phyloP scores from a whole-genome alignment of 164 flowering plant genomes.

The Vitis rupestris region DNA sequence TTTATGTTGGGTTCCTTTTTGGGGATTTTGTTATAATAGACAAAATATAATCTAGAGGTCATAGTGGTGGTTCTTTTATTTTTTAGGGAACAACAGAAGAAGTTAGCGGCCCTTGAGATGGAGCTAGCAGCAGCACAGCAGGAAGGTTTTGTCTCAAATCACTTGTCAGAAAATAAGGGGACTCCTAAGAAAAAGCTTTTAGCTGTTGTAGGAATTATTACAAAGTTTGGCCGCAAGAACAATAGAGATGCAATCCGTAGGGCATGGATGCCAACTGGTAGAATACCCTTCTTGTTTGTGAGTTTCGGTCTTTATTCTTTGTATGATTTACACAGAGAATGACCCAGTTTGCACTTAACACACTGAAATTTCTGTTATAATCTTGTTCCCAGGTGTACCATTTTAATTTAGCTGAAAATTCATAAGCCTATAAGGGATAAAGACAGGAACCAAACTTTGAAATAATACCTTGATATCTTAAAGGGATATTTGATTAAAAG shows the following conservation, averaged over 20 bases:
- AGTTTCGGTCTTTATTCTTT: not conserved
- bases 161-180: conserved; percentile 32
- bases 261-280: conserved; percentile 97
- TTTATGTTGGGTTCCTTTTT: not conserved
- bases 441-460: no score
- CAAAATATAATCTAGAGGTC: not conserved
- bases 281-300: conserved; percentile 8
- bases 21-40: no score
- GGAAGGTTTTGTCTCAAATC: conserved; percentile 73
- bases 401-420: no score
- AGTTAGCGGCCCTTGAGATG: conserved; percentile 68
- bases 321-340: no score
- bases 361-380: no score
- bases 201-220: conserved; percentile 76
- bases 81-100: conserved; percentile 82
- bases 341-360: no score
- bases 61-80: conserved; percentile 3
- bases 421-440: no score
- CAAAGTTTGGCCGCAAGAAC: conserved; percentile 68
- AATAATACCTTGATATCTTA: no score
- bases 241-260: conserved; percentile 84
- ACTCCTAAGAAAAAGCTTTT: conserved; percentile 50
- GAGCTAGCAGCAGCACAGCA: conserved; percentile 71
- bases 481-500: no score
- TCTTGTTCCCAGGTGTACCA: no score